Evolutionary conservation across 2,329 filamentous ascomycete genomes (phyloP).

Genomic region (Xylaria sp.): DNA sequence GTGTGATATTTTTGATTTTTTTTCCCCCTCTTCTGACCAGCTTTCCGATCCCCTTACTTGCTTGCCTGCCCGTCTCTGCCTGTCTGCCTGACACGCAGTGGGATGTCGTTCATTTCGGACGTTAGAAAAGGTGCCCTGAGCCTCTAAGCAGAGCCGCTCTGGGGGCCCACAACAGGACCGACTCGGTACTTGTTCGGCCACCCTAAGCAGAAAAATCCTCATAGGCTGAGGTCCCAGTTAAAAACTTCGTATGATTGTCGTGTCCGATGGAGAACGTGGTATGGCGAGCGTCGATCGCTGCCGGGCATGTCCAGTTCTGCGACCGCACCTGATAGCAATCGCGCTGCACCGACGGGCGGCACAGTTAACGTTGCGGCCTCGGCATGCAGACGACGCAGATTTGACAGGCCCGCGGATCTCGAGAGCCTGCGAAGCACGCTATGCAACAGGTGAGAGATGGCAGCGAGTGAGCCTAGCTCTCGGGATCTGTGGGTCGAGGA

Average conservation of each 20-base stretch:
- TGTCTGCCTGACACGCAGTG: not conserved
- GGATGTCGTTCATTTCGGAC: slow-evolving; percentile 10
- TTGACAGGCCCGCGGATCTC: too few species aligned
- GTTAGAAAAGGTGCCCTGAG: slow-evolving; percentile 15
- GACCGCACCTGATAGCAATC: too few species aligned
- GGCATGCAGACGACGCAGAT: too few species aligned
- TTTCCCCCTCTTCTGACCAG: too few species aligned
- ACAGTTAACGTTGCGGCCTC: too few species aligned
- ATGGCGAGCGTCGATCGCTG: too few species aligned
- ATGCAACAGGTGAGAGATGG: not conserved
- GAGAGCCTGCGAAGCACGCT: too few species aligned
- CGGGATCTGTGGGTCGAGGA: not conserved
- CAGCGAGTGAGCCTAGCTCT: not conserved
- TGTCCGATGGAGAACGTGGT: not conserved
- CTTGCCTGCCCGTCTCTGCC: not conserved
- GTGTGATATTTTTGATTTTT: too few species aligned
- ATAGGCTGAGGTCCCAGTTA: not conserved
- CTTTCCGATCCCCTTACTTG: too few species aligned
- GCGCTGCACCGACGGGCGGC: too few species aligned
- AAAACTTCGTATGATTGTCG: not conserved
- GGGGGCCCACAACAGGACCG: slow-evolving; percentile 36
- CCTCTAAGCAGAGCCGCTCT: slow-evolving; percentile 30
- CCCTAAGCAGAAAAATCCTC: slow-evolving; percentile 22
- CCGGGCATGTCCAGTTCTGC: too few species aligned
- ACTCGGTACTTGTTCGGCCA: slow-evolving; percentile 33